These are phyloP conservation scores for Poteriospumella lacustris DNA, from an alignment of 108 stramenopile genomes.

Conservation along the genomic window DNA sequence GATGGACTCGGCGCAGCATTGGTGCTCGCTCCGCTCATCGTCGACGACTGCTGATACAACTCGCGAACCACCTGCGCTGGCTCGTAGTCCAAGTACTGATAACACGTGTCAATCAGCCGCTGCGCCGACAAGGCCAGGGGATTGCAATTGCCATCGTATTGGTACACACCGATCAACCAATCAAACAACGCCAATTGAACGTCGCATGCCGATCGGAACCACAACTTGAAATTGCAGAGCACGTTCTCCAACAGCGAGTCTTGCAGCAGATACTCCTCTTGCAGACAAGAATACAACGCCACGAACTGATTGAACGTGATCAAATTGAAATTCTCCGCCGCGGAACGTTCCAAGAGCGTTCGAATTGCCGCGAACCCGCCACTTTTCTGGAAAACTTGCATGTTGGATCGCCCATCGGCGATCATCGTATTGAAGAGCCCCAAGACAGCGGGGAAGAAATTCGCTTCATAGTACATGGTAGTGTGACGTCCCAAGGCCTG, in stretches of 20 bases:
- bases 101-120: neutral
- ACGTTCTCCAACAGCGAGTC: neutral
- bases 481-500: neutral
- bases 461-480: neutral
- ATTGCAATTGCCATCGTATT: neutral
- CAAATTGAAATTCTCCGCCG: neutral
- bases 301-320: neutral
- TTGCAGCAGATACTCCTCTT: neutral
- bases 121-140: neutral
- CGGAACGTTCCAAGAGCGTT: neutral
- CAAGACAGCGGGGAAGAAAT: neutral
- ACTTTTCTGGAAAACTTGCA: neutral
- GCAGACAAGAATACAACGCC: neutral
- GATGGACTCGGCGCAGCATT: no score
- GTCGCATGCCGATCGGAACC: neutral
- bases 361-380: neutral
- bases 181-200: neutral
- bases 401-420: neutral
- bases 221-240: slow-evolving; percentile 15
- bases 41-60: no score
- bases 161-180: neutral
- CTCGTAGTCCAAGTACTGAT: neutral
- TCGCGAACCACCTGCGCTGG: no score
- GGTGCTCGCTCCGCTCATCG: no score
- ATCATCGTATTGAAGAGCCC: neutral